Evolutionary conservation across 2,329 filamentous ascomycete species (phyloP).

Genomic region (Scedosporium dehoogii): DNA sequence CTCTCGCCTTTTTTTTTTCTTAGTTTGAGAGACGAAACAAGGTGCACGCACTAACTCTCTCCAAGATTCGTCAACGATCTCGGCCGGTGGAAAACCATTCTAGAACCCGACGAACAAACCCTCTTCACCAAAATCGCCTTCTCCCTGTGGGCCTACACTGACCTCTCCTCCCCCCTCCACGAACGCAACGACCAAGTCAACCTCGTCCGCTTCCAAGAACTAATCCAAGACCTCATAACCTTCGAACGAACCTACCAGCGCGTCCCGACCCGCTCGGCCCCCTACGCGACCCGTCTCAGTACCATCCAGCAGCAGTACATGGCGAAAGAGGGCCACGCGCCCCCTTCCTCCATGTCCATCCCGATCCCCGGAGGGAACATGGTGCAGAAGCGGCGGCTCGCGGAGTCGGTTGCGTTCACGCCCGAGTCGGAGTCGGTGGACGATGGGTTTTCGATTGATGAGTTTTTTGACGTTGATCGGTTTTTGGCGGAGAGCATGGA

Average conservation of each 20-base stretch:
- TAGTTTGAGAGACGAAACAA: conserved; percentile 5
- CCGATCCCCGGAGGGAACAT: background rate
- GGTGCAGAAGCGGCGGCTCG: background rate
- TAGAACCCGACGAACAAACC: conserved; percentile 10
- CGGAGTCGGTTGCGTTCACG: background rate
- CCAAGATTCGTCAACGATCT: conserved; percentile 17
- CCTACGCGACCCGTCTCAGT: conserved; percentile 7
- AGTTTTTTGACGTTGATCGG: conserved; percentile 5
- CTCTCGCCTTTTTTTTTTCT: background rate
- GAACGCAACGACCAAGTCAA: conserved; percentile 5
- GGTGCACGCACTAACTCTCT: no score
- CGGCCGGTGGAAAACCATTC: conserved; percentile 15
- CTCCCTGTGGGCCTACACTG: conserved; percentile 13
- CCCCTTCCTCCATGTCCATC: background rate
- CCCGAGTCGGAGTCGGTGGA: background rate
- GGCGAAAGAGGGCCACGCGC: background rate
- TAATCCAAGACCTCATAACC: conserved; percentile 15
- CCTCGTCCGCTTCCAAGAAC: conserved; percentile 12
- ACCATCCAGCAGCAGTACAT: conserved; percentile 8
- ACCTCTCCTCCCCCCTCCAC: background rate
- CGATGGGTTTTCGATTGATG: conserved; percentile 2
- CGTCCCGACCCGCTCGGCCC: background rate
- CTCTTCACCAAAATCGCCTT: conserved; percentile 16
- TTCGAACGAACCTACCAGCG: conserved; percentile 4
- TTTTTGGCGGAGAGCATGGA: conserved; percentile 5